Evolutionary conservation across 2,329 filamentous ascomycete species (phyloP).

Genomic region (Gaeumannomyces tritici): DNA sequence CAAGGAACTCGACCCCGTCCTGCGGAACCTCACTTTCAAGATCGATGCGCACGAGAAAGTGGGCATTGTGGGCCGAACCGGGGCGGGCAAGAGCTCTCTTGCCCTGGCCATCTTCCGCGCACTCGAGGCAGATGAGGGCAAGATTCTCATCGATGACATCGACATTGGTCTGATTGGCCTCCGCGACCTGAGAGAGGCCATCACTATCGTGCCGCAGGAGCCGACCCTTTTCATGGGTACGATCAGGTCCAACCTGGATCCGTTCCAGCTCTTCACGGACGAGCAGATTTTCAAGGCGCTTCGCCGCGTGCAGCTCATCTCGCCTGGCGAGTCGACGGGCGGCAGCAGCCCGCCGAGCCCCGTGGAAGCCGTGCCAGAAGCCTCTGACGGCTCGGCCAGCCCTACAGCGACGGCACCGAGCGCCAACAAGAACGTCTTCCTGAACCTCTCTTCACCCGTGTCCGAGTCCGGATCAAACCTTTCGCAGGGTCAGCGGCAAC

Average conservation of each 20-base stretch:
- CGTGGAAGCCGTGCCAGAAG: constrained; percentile 9
- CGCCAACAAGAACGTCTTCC: constrained; percentile 92
- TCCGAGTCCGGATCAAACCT: constrained; percentile 89
- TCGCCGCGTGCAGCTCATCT: constrained; percentile 80
- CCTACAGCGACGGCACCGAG: constrained; percentile 23
- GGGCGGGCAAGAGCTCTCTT: constrained; percentile 92
- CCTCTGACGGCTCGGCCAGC: constrained; percentile 4
- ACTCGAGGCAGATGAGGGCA: constrained; percentile 81
- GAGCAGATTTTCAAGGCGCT: constrained; percentile 83
- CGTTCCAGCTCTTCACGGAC: constrained; percentile 81
- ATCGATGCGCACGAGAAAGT: constrained; percentile 85
- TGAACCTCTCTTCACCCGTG: constrained; percentile 73
- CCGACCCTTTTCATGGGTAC: constrained; percentile 91
- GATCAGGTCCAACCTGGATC: constrained; percentile 85
- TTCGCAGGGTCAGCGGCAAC: constrained; percentile 90
- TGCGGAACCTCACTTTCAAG: constrained; percentile 76
- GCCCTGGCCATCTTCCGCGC: constrained; percentile 89
- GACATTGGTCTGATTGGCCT: constrained; percentile 85
- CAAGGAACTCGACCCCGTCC: constrained; percentile 74
- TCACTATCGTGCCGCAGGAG: constrained; percentile 97
- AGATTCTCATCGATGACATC: constrained; percentile 84
- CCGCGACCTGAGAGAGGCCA: constrained; percentile 84
- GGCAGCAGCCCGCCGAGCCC: constrained; percentile 12
- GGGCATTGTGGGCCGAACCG: constrained; percentile 90
- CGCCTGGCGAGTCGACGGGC: constrained; percentile 37